Base-by-base conservation (phyloP, 495 filamentous ascomycete genomes). In the Parathielavia hyrcaniae region DNA sequence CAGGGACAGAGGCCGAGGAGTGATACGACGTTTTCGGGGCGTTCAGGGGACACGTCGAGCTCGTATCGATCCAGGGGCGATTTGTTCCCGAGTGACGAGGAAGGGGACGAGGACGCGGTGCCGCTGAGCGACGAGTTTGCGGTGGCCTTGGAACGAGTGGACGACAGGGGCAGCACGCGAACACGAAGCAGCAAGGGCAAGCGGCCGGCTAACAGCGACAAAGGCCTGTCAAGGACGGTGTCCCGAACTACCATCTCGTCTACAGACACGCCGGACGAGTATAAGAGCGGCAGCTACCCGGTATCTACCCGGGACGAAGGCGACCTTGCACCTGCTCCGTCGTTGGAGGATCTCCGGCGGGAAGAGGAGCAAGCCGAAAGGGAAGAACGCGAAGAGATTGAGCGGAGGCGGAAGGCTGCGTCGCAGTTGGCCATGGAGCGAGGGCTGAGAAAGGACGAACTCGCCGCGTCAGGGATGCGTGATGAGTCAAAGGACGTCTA, bases 121-220 rank as follows among this genome's bases (percentile, higher is more conserved):
- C 91, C 93, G 1, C 74, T 98, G 51, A 89, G 91, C 63, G 93
- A 97, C 71, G 93, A 97, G 64, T 96, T 97, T 63, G 83, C 89
- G 1, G 83, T 96, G 72, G 81, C 82, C 1, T 72, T 96, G 30
- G 85, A 86, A 32, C 80, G 78, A 30, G 88, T 86, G 0, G 80
- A 93, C 60, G 91, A 95, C 63, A 80, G 80, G 36, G 84, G 83
- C 46, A 88, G 86, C 58, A 83, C 82, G 53, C 86, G 82, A 61
- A 82, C 83, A n/a, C 68, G 72, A 61, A 81, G 74, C 54, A 83
- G 80, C 54, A 80, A 81, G 59, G 81, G 84, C 39, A 83, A 83
- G 68, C 77, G 81, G 50, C 81, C 77, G 32, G 76, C 76, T 9
- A 81, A 77, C 8, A 78, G 76, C 38, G 56, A 57, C 26, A 47